phyloP scores from a whole-genome alignment of 2,329 filamentous ascomycete genomes.

The Magnaporthiopsis rhizophila region DNA sequence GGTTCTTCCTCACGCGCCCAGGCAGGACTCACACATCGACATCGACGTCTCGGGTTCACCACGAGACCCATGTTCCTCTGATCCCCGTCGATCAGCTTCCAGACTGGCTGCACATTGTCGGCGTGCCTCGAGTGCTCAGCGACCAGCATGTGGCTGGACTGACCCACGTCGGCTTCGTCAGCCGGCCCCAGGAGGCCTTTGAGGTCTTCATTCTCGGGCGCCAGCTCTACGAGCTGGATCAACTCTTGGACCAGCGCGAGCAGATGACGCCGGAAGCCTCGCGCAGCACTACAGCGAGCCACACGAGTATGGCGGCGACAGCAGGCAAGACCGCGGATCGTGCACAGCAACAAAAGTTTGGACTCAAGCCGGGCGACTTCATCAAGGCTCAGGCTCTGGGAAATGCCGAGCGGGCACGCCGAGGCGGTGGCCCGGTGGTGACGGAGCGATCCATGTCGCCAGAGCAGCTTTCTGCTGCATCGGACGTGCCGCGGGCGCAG shows the following conservation, averaged over 20 bases:
- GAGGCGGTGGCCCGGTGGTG: too few relatives aligned
- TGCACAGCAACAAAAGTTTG: not conserved
- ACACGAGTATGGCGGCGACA: too few relatives aligned
- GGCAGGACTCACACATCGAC: not conserved
- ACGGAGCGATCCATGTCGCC: not conserved
- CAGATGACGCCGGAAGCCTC: too few relatives aligned
- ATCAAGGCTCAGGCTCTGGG: not conserved
- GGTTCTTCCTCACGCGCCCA: constrained; percentile 1
- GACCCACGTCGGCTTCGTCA: constrained; percentile 27
- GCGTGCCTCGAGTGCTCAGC: constrained; percentile 33
- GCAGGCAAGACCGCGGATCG: not conserved
- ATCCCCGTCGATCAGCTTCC: constrained; percentile 46
- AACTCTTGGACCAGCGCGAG: too few relatives aligned
- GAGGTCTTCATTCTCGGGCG: not conserved
- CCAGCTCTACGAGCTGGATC: too few relatives aligned
- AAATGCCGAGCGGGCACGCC: not conserved
- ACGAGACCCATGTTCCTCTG: constrained; percentile 39
- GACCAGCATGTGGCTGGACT: constrained; percentile 30
- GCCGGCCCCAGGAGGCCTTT: constrained; percentile 12
- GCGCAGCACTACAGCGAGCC: too few relatives aligned
- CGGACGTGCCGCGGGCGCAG: too few relatives aligned
- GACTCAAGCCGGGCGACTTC: not conserved
- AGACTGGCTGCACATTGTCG: constrained; percentile 32
- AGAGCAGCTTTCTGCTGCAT: not conserved
- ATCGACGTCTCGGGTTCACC: constrained; percentile 6